phyloP scores from a whole-genome alignment of 2,329 filamentous ascomycete genomes.

The Triangularia setosa region DNA sequence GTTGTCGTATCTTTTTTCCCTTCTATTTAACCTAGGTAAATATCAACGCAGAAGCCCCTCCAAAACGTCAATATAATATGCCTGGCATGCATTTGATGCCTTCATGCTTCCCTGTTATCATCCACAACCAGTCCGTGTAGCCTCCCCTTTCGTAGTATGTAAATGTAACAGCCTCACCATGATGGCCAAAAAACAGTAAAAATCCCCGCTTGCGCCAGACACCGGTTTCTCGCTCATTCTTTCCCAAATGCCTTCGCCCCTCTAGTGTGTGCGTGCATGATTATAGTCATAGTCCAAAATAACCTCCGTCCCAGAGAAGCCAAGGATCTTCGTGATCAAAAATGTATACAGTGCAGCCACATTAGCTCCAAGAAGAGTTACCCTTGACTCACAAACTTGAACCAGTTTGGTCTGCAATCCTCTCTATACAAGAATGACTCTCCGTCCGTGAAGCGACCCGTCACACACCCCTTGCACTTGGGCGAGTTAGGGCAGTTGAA shows the following conservation, averaged over 20 bases:
- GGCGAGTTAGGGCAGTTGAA: slow-evolving; percentile 98
- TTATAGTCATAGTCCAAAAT: slow-evolving; percentile 17
- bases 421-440: slow-evolving; percentile 81
- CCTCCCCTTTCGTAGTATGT: not conserved
- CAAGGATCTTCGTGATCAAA: not conserved
- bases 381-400: slow-evolving; percentile 85
- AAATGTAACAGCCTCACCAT: not conserved
- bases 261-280: slow-evolving; percentile 9
- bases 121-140: not conserved
- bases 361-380: slow-evolving; percentile 37
- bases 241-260: not conserved
- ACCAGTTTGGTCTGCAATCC: slow-evolving; percentile 94
- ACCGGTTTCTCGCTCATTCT: slow-evolving; percentile 10
- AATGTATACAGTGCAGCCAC: slow-evolving; percentile 5
- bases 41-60: not conserved
- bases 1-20: not conserved
- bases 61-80: not conserved
- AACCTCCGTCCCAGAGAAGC: not conserved
- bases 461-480: slow-evolving; percentile 85
- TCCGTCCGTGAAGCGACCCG: slow-evolving; percentile 84
- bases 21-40: not conserved
- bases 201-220: slow-evolving; percentile 22
- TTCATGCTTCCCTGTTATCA: not conserved
- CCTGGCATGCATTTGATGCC: not conserved
- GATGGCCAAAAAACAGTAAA: slow-evolving; percentile 6